Evolutionary conservation across 768 basidiomycete species (phyloP).

Genomic region (Scleroderma bovista): DNA sequence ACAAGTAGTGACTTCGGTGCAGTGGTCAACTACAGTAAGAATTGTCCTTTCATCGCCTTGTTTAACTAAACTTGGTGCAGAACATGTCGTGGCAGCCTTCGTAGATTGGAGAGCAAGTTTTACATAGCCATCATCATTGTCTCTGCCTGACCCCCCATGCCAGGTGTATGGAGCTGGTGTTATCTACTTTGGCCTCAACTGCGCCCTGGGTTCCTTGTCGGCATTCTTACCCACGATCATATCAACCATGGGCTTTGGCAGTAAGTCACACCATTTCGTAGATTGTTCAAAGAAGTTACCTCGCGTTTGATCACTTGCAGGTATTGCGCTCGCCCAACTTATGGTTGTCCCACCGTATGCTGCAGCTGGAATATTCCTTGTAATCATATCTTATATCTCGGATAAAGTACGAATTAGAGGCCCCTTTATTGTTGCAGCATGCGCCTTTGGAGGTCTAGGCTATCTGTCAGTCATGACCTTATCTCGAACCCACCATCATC

Average conservation of each 20-base stretch:
- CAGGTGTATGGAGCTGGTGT: constrained; percentile 43
- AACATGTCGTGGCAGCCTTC: constrained; percentile 39
- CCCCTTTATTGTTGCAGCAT: constrained; percentile 24
- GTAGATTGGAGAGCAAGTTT: constrained; percentile 39
- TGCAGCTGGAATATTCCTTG: constrained; percentile 33
- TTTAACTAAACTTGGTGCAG: constrained; percentile 16
- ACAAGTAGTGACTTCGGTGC: constrained; percentile 37
- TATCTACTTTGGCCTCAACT: constrained; percentile 44
- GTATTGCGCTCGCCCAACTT: constrained; percentile 41
- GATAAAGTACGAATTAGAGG: constrained; percentile 43
- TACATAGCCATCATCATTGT: not conserved
- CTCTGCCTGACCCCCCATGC: constrained; percentile 4
- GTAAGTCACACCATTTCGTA: constrained; percentile 21
- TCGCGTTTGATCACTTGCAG: constrained; percentile 17
- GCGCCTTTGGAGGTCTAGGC: constrained; percentile 33
- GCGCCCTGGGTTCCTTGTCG: constrained; percentile 43
- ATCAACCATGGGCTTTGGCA: constrained; percentile 39
- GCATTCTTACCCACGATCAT: constrained; percentile 56
- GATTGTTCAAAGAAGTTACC: not conserved
- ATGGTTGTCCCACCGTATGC: constrained; percentile 54
- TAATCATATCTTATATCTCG: constrained; percentile 34
- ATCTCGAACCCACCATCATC: not conserved
- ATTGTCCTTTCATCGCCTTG: not conserved
- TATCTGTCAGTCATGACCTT: constrained; percentile 31
- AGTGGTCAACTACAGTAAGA: constrained; percentile 35